Evolutionary conservation across 345 rosid genomes (phyloP), one percentile per base, ranked within the genome.

Genomic region (Syzygium aqueum): DNA sequence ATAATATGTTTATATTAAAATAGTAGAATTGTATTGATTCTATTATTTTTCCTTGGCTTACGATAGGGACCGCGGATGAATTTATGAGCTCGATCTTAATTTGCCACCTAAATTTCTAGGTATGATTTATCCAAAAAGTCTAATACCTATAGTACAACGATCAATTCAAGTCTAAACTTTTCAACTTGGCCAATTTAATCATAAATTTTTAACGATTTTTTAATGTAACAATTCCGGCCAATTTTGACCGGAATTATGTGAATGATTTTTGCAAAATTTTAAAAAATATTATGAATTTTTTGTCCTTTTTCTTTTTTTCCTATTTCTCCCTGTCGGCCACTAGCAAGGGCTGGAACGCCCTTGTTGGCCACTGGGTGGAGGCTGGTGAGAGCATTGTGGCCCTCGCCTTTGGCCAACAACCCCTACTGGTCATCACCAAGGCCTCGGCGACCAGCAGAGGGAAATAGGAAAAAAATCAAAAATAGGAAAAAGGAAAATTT

Each of bases 381-480:
- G 2, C 53, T 2, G 5, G 7, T 52, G 53, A 52, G 19, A 5
- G 53, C 17, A 12, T 57, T 3, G 25, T 6, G 11, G 0, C 63
- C 63, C 14, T 57, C 2, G 28, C 7, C 7, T 57, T 10, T 57
- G 63, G 63, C 25, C 15, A 25, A 5, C 27, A 57, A 57, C 28
- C 15, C 5, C 0, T 4, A 1, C 0, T 4, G 3, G 27, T 25
- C 10, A 57, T 57, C 11, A 7, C 65, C 11, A 25, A 57, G n/a
- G 63, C n/a, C 13, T 10, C 11, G 6, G 14, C 2, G 51, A 50
- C 13, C 12, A 50, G 11, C 11, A 10, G 51, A 50, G 51, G 51
- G 51, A 25, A 56, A 56, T 56, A 22, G 5, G n/a, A 25, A 23
- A 56, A 56, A 56, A 5, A 43, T 43, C 46, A 11, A 1, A 9